phyloP scores from a whole-genome alignment of 495 filamentous ascomycete species.

The Penicillium mononematosum region DNA sequence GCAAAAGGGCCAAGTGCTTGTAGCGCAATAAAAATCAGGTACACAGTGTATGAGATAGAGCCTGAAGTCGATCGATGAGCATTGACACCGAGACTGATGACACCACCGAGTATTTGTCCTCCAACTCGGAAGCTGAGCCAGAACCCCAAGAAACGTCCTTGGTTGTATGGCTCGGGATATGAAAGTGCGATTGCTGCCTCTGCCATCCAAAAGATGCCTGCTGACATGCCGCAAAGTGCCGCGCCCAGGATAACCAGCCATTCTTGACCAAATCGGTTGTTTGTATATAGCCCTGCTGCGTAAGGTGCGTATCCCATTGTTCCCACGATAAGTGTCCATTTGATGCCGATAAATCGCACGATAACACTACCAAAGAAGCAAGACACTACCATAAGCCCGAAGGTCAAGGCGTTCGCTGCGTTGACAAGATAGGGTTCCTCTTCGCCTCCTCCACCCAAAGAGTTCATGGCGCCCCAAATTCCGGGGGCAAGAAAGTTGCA shows the following conservation, averaged over 20 bases:
- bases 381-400: slow-evolving; percentile 63
- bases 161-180: slow-evolving; percentile 63
- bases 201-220: slow-evolving; percentile 67
- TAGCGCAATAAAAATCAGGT: slow-evolving; percentile 59
- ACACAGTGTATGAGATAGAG: slow-evolving; percentile 60
- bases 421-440: slow-evolving; percentile 65
- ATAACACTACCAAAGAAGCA: slow-evolving; percentile 56
- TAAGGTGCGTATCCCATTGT: slow-evolving; percentile 66
- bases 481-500: slow-evolving; percentile 65
- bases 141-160: slow-evolving; percentile 57
- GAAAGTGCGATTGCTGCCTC: slow-evolving; percentile 64
- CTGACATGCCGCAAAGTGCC: slow-evolving; percentile 62
- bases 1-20: slow-evolving; percentile 57
- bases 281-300: slow-evolving; percentile 63
- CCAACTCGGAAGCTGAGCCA: slow-evolving; percentile 62
- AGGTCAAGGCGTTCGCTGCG: slow-evolving; percentile 65
- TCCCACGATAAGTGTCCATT: slow-evolving; percentile 62
- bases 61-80: slow-evolving; percentile 50
- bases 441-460: slow-evolving; percentile 63
- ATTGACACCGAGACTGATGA: slow-evolving; percentile 63
- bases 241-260: slow-evolving; percentile 66
- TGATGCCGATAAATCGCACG: slow-evolving; percentile 61
- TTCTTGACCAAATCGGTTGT: slow-evolving; percentile 61
- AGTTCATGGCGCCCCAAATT: slow-evolving; percentile 70
- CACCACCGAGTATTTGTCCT: slow-evolving; percentile 64